Percentiles rank a stretch among this genome's conserved stretches.
These are phyloP conservation scores for Sporothrix inflata DNA, from an alignment of 2,329 filamentous ascomycete genomes.

Conservation along the genomic window DNA sequence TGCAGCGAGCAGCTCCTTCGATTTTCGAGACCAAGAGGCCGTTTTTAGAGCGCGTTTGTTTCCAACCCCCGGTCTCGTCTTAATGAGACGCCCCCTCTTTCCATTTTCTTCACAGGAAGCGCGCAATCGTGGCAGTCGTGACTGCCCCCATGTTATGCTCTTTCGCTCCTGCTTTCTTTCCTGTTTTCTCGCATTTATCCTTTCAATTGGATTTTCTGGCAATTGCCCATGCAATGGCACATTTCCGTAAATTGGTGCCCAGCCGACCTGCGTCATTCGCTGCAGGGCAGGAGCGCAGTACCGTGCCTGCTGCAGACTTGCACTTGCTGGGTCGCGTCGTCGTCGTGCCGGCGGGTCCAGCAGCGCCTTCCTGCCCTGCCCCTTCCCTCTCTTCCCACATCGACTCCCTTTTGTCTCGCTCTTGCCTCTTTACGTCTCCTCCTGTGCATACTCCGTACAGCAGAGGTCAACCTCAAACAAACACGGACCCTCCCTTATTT, in stretches of 20 bases:
- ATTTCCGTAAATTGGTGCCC: slow-evolving; percentile 8
- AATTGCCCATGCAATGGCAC: slow-evolving; percentile 7
- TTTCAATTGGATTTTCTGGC: neutral
- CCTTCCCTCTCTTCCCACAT: neutral
- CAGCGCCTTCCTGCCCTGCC: slow-evolving; percentile 22
- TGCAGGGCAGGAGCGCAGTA: slow-evolving; percentile 15
- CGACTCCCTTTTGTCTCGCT: neutral
- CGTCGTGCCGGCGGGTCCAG: slow-evolving; percentile 28
- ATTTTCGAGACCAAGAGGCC: neutral
- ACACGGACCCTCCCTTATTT: slow-evolving; percentile 26
- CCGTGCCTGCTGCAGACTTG: neutral
- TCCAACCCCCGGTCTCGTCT: slow-evolving; percentile 29
- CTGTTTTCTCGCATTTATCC: neutral
- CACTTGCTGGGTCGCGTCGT: slow-evolving; percentile 25
- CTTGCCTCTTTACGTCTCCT: neutral
- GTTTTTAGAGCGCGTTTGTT: slow-evolving; percentile 32
- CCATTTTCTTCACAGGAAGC: slow-evolving; percentile 14
- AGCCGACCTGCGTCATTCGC: slow-evolving; percentile 3
- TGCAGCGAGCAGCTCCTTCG: slow-evolving; percentile 9
- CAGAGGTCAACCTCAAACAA: slow-evolving; percentile 23
- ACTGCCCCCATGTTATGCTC: neutral
- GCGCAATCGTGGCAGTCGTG: slow-evolving; percentile 10
- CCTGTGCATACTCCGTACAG: neutral
- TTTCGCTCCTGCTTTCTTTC: neutral
- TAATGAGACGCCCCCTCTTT: slow-evolving; percentile 21